These are phyloP conservation scores for Sugiyamaella qingdaonensis DNA, from an alignment of 805 yeast genomes.

Conservation along the genomic window DNA sequence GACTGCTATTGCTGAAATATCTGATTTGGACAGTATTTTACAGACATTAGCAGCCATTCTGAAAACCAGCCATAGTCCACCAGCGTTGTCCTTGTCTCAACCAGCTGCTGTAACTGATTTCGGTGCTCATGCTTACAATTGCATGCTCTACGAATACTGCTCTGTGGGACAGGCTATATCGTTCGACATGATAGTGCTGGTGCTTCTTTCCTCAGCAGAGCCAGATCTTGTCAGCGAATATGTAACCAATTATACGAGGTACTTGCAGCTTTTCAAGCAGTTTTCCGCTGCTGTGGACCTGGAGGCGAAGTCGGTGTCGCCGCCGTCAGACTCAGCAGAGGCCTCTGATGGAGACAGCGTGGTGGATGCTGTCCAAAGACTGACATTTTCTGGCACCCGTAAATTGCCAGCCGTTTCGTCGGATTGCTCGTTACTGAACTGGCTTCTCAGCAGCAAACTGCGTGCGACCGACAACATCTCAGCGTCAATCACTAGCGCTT, in stretches of 20 bases:
- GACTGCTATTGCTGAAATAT: slow-evolving; percentile 13
- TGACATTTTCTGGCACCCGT: background rate
- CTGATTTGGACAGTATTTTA: slow-evolving; percentile 13
- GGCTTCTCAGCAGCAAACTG: background rate
- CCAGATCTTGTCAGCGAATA: slow-evolving; percentile 8
- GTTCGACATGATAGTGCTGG: slow-evolving; percentile 8
- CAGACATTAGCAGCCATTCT: background rate
- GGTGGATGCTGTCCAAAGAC: background rate
- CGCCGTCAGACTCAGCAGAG: background rate
- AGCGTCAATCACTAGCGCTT: background rate
- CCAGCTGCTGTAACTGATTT: background rate
- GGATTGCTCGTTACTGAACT: background rate
- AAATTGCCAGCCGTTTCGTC: background rate
- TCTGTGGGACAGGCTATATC: slow-evolving; percentile 1
- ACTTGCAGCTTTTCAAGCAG: slow-evolving; percentile 7
- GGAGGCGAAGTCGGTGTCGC: background rate
- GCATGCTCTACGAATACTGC: slow-evolving; percentile 3
- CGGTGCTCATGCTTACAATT: slow-evolving; percentile 8
- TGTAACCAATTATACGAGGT: slow-evolving; percentile 8
- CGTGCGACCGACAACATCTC: background rate
- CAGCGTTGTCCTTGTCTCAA: background rate
- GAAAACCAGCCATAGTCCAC: background rate
- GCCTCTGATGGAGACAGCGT: background rate
- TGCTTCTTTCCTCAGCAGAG: slow-evolving; percentile 9
- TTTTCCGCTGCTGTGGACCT: slow-evolving; percentile 8